Evolutionary conservation across 2,329 filamentous ascomycete genomes (phyloP), one percentile per base, ranked within the genome.

Genomic region (Diaporthe sp.): DNA sequence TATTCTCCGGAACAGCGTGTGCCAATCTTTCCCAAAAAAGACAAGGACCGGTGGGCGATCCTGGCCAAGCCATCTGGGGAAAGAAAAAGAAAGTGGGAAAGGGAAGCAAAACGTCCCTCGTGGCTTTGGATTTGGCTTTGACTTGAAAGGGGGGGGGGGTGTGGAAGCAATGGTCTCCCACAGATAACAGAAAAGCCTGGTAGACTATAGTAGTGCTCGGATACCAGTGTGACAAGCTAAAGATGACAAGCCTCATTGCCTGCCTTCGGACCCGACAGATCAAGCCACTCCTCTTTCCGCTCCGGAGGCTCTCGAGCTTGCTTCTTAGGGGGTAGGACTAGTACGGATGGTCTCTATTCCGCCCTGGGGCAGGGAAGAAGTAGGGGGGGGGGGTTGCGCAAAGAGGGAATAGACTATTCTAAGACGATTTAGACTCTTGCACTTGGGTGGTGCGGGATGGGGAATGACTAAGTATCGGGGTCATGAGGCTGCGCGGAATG

Each of bases 391-490:
- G 28, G 44, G 19, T 31, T 31, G 31, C 34, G 34, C 34, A 34
- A 9, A 28, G 51, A 28, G n/a, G 3, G n/a, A 15, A 55, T 53
- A 51, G 28, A 53, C 62, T 68, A 68, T 68, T 53, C 44, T 68
- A 53, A 68, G 31, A 37, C 44, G 28, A 34, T 25, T 51, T 68
- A 68, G 62, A 37, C 44, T 37, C 31, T 53, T 17, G 10, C 7
- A 68, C 28, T 25, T 12, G 28, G 7, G 19, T 34, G 61, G 62
- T 25, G 62, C 31, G 62, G 62, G 37, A n/a, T 42, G 42, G 62
- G 62, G 62, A 68, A 53, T 68, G 62, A 68, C 62, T 68, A 68
- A 68, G 62, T 68, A 53, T 37, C 13, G 19, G 44, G 62, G 62
- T 68, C 62, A 68, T 68, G 62, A 68, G 62, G 62, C 62, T 68